Evolutionary conservation across 495 filamentous ascomycete genomes (phyloP).

Genomic region (Pyrenopolyporus hunteri): DNA sequence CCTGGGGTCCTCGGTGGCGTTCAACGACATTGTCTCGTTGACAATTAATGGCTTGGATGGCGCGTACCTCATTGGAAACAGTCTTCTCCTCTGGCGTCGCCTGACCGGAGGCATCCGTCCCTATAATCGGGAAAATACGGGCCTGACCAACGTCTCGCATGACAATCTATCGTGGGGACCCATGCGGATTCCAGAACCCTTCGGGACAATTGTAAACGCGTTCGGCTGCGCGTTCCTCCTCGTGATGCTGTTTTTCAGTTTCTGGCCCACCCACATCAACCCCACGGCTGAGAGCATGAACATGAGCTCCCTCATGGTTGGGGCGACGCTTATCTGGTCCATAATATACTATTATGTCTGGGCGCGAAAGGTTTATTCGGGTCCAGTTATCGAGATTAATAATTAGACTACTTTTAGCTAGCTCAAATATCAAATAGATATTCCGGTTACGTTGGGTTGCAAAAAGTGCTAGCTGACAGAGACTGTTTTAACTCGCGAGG

Average conservation of each 20-base stretch:
- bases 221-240: constrained; percentile 25
- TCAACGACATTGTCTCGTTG: constrained; percentile 57
- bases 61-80: constrained; percentile 53
- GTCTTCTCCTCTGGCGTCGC: constrained; percentile 49
- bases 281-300: constrained; percentile 50
- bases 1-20: constrained; percentile 53
- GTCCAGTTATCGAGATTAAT: constrained; percentile 17
- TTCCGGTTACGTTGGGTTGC: too few relatives aligned
- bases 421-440: background rate
- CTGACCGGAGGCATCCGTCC: constrained; percentile 25
- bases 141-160: constrained; percentile 1
- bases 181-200: constrained; percentile 19
- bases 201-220: constrained; percentile 31
- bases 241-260: constrained; percentile 49
- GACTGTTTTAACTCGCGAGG: too few relatives aligned
- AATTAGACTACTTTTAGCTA: background rate
- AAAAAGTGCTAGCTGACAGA: too few relatives aligned
- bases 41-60: constrained; percentile 49
- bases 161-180: constrained; percentile 33
- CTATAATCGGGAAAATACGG: constrained; percentile 7
- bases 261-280: constrained; percentile 50
- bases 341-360: constrained; percentile 50
- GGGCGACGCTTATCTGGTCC: constrained; percentile 52
- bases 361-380: constrained; percentile 50
- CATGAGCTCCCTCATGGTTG: constrained; percentile 50